These are phyloP conservation scores for Pleurotus platypus DNA, from an alignment of 768 basidiomycete genomes.

Conservation along the genomic window DNA sequence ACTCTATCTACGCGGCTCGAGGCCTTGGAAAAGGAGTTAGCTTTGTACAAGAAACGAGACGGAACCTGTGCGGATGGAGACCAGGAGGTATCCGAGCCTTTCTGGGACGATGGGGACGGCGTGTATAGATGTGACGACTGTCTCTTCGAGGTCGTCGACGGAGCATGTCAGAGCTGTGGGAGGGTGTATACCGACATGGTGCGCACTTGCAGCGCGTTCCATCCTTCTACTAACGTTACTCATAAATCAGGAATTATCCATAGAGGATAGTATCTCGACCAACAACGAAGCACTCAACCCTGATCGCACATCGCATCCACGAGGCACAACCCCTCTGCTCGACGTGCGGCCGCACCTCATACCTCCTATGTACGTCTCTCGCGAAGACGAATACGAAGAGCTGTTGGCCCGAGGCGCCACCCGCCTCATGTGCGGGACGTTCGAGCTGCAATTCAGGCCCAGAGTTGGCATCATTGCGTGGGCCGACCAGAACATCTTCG, in stretches of 20 bases:
- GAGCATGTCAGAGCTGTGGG: conserved; percentile 21
- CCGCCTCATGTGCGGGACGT: conserved; percentile 33
- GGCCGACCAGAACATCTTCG: conserved; percentile 26
- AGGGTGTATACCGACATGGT: conserved; percentile 1
- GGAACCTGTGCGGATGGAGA: background rate
- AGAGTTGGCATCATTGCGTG: conserved; percentile 30
- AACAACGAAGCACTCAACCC: conserved; percentile 17
- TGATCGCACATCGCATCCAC: conserved; percentile 21
- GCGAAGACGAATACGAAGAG: conserved; percentile 22
- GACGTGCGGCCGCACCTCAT: conserved; percentile 11
- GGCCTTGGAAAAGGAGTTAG: background rate
- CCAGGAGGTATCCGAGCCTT: background rate
- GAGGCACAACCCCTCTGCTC: conserved; percentile 27
- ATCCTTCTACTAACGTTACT: background rate
- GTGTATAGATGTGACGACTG: conserved; percentile 25
- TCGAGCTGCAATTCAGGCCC: conserved; percentile 25
- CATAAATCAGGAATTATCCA: background rate
- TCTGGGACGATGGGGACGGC: conserved; percentile 17
- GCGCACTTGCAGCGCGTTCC: background rate
- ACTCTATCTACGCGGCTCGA: too few species aligned
- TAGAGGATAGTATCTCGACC: conserved; percentile 11
- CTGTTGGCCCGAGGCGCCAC: conserved; percentile 30
- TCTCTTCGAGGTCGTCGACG: conserved; percentile 26
- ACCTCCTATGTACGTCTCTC: conserved; percentile 6
- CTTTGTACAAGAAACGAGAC: background rate